phyloP scores from a whole-genome alignment of 1,284 basidiomycete species.

The Mycena citricolor region DNA sequence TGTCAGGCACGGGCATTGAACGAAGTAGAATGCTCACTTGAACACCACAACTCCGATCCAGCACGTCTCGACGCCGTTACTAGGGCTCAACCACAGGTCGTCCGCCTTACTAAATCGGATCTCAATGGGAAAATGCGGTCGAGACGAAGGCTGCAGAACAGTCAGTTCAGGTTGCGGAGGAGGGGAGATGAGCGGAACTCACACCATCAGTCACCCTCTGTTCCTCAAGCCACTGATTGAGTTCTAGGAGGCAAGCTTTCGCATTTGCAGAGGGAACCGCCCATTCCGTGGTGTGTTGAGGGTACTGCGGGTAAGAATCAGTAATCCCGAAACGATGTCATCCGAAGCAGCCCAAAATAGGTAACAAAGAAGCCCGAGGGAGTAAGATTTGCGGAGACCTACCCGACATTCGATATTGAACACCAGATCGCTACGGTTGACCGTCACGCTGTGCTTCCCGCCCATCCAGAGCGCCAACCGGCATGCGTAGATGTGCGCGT shows the following conservation, averaged over 20 bases:
- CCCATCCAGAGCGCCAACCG: slow-evolving; percentile 64
- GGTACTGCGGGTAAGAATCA: slow-evolving; percentile 54
- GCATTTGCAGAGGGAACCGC: slow-evolving; percentile 76
- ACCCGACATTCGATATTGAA: slow-evolving; percentile 86
- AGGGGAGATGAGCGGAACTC: not conserved
- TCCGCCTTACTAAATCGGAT: slow-evolving; percentile 88
- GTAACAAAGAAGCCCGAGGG: slow-evolving; percentile 26
- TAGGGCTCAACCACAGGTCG: slow-evolving; percentile 93
- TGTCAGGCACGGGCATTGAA: not conserved
- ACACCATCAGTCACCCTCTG: slow-evolving; percentile 44
- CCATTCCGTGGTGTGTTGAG: slow-evolving; percentile 93
- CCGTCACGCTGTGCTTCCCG: slow-evolving; percentile 38
- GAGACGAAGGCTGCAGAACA: slow-evolving; percentile 21
- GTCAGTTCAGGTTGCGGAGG: not conserved
- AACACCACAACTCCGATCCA: slow-evolving; percentile 98
- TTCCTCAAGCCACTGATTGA: slow-evolving; percentile 73
- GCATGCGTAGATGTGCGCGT: slow-evolving; percentile 39
- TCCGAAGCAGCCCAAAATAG: too few relatives aligned
- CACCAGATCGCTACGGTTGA: slow-evolving; percentile 76
- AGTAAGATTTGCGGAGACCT: slow-evolving; percentile 30
- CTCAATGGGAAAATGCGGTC: slow-evolving; percentile 93
- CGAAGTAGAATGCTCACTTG: slow-evolving; percentile 57
- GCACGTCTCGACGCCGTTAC: slow-evolving; percentile 71
- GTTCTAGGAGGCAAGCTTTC: slow-evolving; percentile 66
- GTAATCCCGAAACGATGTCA: slow-evolving; percentile 13